A percentile compares a stretch with the other conserved stretches of the same genome.
Conservation (phyloP, 176 grass and related monocot species). For the Guadua angustifolia region DNA sequence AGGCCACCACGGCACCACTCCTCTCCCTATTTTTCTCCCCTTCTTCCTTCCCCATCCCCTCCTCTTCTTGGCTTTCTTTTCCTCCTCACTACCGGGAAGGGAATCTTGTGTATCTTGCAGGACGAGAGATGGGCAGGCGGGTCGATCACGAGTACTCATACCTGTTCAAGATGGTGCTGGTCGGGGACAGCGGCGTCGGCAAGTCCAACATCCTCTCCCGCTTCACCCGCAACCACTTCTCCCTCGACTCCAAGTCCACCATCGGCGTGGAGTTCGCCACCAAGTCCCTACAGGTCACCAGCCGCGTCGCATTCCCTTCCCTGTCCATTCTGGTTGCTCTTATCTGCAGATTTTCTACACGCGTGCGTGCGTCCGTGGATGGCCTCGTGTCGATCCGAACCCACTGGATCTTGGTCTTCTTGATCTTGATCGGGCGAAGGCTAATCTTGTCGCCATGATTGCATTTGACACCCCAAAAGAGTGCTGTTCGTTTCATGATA, state of each 20-base stretch:
- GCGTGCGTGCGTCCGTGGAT: not conserved
- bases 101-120: not conserved
- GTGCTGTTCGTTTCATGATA: constrained; percentile 3
- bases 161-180: constrained; percentile 89
- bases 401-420: constrained; percentile 32
- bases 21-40: constrained; percentile 7
- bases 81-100: not conserved
- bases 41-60: not conserved
- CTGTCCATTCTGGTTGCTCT: not conserved
- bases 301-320: not conserved
- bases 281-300: not conserved
- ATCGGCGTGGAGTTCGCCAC: too few species aligned
- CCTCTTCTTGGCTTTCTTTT: not conserved
- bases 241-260: constrained; percentile 81
- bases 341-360: not conserved
- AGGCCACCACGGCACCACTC: not conserved
- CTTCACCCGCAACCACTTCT: constrained; percentile 91
- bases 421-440: constrained; percentile 3
- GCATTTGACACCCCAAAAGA: not conserved
- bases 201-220: constrained; percentile 86
- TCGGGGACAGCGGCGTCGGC: constrained; percentile 87
- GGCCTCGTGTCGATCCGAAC: constrained; percentile 20
- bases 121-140: constrained; percentile 49
- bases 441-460: constrained; percentile 33
- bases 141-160: constrained; percentile 83